Base-by-base conservation (phyloP, 1,284 basidiomycete species). In the Pisolithus thermaeus region DNA sequence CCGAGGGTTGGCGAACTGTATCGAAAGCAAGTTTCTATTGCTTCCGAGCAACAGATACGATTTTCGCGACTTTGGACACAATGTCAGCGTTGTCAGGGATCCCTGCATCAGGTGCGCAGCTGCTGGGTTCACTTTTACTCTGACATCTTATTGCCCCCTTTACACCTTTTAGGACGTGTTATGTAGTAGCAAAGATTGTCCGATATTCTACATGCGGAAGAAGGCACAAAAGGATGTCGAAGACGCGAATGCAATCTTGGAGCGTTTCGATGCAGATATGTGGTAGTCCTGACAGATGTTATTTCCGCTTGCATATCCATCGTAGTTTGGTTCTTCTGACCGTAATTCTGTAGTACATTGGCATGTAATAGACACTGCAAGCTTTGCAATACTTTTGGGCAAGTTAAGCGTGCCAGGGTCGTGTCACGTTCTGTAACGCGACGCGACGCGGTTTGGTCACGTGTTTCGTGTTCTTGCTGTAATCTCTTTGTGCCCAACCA, bases 201-300 rank as follows among this genome's bases (percentile, higher is more conserved):
- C 96, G 0, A 98, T 98, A 57, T 98, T 95, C 70, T 98, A 98
- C 68, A 93, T 96, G 83, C 76, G 96, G 39, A 97, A 96, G 69
- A 96, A 96, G 61, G 84, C 94, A 6, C 95, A 97, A 67, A 97
- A 97, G 66, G 93, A 97, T 61, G 94, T 95, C 0, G 91, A 91
- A 56, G 90, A 95, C 59, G 80, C 87, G 1, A 84, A 81, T 52
- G 66, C 76, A 2, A 77, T 88, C 38, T 69, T 97, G 40, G 90
- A 92, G 56, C 80, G 95, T 11, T 97, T 97, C 66, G 85, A 90
- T 55, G 69, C 70, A 7, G 86, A 90, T 60, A 60, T 74, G 25
- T 87, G 84, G 84, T 87, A 52, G 63, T 30, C 12, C 36, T 20
- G 5, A 14, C 22, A 4, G 11, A 25, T 48, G 18, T 48, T 12